Base-by-base conservation (phyloP, 768 basidiomycete species). In the Calocera cornea region DNA sequence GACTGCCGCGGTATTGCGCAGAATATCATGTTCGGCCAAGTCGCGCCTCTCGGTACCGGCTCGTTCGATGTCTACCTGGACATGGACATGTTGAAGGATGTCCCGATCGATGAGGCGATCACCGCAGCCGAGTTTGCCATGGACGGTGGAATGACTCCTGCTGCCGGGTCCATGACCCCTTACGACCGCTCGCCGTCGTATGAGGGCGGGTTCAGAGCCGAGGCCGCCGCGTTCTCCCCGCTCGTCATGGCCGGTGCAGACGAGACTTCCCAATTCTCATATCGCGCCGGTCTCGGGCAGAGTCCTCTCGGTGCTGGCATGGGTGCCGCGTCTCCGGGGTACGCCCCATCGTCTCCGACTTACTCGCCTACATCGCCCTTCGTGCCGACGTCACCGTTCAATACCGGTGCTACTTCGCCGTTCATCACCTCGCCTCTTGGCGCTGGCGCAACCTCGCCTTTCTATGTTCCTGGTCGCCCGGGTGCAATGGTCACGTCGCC, bases 21-120 rank as follows among this genome's bases (percentile, higher is more conserved):
- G 81, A 98, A 97, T 73, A 93, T 99, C 44, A 87, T 99, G 83
- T 92, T 99, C 72, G 97, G 97, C 19, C 97, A 98, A 79, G 90
- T 98, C 85, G 95, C 95, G n/a, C 95, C 95, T 0, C 97, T 99
- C 94, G 97, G 97, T 65, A 97, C 97, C 0, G 97, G 97, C 16
- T 84, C 92, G 8, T 97, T 95, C 74, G 95, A 98, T 64, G 90
- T 99, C 64, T 88, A 92, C 0, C 83, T 99, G 64, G 97, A 99
- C 76, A 91, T 97, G 73, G 90, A 95, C 71, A 95, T 98, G 93
- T 81, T 99, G 73, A 97, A 97, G 81, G 95, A 98, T 68, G 95
- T 97, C 41, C 93, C 97, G 66, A 90, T 97, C 64, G 97, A 99
- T 76, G 89, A 90, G 71, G 86, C 83, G 8, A 86, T 90, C 83